Evolutionary conservation across 768 basidiomycete genomes (phyloP).

Genomic region (Dacryopinax spathularia): DNA sequence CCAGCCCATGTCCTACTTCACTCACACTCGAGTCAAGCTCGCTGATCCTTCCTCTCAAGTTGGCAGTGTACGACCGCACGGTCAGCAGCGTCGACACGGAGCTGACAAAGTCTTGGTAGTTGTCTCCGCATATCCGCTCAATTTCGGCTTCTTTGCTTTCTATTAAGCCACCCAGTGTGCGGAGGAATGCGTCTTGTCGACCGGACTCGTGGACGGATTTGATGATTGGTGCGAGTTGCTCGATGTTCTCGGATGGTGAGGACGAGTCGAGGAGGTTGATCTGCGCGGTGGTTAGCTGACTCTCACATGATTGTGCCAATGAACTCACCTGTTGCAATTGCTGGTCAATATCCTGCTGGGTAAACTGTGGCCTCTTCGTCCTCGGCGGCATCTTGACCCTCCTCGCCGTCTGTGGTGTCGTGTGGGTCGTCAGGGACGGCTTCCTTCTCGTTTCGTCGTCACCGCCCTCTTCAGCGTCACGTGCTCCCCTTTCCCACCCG

Average conservation of each 20-base stretch:
- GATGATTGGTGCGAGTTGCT: conserved; percentile 88
- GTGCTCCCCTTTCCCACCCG: background rate
- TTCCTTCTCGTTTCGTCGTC: background rate
- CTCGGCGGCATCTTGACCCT: background rate
- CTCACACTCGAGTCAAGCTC: conserved; percentile 77
- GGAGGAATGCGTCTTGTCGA: conserved; percentile 79
- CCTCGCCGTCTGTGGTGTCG: background rate
- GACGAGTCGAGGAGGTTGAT: conserved; percentile 79
- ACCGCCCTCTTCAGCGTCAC: background rate
- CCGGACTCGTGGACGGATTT: conserved; percentile 80
- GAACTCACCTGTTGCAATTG: conserved; percentile 45
- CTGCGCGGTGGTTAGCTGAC: conserved; percentile 28
- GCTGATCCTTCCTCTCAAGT: conserved; percentile 81
- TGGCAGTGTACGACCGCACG: conserved; percentile 91
- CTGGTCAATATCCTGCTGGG: conserved; percentile 72
- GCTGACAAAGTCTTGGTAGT: conserved; percentile 95
- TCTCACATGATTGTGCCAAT: background rate
- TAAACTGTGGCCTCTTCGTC: conserved; percentile 32
- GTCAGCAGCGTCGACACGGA: conserved; percentile 93
- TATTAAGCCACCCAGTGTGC: conserved; percentile 72
- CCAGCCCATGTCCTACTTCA: conserved; percentile 71
- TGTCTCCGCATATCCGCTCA: conserved; percentile 86
- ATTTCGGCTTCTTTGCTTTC: conserved; percentile 93
- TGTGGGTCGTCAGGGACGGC: background rate
- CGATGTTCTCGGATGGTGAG: conserved; percentile 83